phyloP scores from a whole-genome alignment of 1,284 basidiomycete species.

The Taiwanofungus camphoratus region DNA sequence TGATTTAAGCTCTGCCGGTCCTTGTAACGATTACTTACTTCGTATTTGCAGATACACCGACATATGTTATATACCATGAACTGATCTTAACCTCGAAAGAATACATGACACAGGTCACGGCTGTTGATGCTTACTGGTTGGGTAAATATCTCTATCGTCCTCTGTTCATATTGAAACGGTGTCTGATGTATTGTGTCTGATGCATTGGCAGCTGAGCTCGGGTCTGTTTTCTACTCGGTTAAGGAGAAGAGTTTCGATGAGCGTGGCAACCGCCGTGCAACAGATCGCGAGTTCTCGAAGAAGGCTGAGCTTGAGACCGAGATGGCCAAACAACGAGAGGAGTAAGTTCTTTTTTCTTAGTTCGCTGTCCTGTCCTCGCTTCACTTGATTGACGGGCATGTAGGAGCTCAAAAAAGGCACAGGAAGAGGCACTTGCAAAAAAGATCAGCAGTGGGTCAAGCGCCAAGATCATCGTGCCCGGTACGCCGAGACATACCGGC shows the following conservation, averaged over 20 bases:
- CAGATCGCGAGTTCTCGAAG: constrained; percentile 86
- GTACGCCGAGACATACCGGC: constrained; percentile 73
- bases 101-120: constrained; percentile 96
- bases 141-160: constrained; percentile 38
- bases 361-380: not conserved
- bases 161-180: not conserved
- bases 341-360: constrained; percentile 47
- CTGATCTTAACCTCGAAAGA: constrained; percentile 91
- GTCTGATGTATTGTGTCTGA: not conserved
- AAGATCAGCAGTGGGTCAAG: constrained; percentile 54
- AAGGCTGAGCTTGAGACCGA: constrained; percentile 86
- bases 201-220: constrained; percentile 69
- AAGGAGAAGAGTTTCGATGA: constrained; percentile 95
- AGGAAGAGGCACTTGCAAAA: constrained; percentile 57
- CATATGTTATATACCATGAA: constrained; percentile 97
- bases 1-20: constrained; percentile 6
- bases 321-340: constrained; percentile 83
- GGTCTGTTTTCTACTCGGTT: constrained; percentile 92
- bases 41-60: constrained; percentile 71
- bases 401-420: constrained; percentile 58
- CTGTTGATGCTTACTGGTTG: constrained; percentile 94
- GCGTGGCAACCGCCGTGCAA: constrained; percentile 61
- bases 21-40: not conserved
- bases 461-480: constrained; percentile 71
- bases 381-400: constrained; percentile 2